Conservation (phyloP, 2,329 filamentous ascomycete genomes). For the Pseudopyricularia javanii region DNA sequence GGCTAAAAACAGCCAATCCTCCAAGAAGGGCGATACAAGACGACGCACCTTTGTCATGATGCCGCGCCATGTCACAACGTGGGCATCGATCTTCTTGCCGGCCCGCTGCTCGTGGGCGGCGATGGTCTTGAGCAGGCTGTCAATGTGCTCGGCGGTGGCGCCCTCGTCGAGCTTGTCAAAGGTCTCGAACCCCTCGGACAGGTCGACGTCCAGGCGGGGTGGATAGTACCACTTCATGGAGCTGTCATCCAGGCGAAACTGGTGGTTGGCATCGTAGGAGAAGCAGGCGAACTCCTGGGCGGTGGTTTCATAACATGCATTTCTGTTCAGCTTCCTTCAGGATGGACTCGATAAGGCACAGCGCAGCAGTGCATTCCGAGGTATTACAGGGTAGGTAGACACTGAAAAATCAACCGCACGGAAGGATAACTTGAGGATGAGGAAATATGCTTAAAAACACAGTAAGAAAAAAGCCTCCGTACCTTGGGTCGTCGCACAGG, state of each 20-base stretch:
- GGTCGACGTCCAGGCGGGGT: constrained; percentile 55
- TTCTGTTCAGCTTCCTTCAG: no score
- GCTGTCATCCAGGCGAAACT: constrained; percentile 63
- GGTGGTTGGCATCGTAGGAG: constrained; percentile 78
- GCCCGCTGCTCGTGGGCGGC: constrained; percentile 58
- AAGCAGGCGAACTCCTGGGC: constrained; percentile 78
- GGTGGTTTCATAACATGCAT: no score
- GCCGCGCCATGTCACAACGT: constrained; percentile 86
- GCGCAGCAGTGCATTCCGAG: no score
- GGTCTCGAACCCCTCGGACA: constrained; percentile 68
- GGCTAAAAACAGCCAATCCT: no score
- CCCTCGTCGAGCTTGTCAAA: constrained; percentile 73
- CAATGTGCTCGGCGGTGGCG: constrained; percentile 72
- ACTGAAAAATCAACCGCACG: no score
- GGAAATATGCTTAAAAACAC: not conserved
- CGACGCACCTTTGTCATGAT: constrained; percentile 87
- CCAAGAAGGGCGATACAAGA: no score
- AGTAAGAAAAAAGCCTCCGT: constrained; percentile 10
- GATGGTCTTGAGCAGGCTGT: constrained; percentile 69
- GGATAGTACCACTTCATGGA: constrained; percentile 85
- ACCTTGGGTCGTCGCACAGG: constrained; percentile 67
- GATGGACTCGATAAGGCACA: no score
- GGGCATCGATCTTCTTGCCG: constrained; percentile 55
- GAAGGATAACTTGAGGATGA: not conserved
- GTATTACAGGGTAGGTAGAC: no score